Base-by-base conservation (phyloP, 2,329 filamentous ascomycete genomes). In the Colletotrichum orbiculare region DNA sequence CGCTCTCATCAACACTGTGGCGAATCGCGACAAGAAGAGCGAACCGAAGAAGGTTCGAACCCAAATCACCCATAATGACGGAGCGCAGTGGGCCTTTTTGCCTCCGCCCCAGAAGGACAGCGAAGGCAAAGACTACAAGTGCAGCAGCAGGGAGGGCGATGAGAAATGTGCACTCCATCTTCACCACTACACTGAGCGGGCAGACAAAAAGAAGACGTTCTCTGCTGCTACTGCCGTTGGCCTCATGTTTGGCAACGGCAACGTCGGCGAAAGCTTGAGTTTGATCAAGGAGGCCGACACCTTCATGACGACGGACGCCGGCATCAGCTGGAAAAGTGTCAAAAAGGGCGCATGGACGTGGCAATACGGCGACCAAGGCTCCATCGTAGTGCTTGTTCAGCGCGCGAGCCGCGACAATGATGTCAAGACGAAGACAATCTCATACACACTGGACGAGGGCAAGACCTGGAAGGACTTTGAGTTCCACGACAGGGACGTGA, bases 11-110 rank as follows among this genome's bases (percentile, higher is more conserved):
- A 99, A 99, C 72, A 81, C 92, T 8, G 93, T 99, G 15, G 83
- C 86, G 52, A 98, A 98, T 73, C 79, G 84, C 34, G 82, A 91
- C 39, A 87, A 89, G 56, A 82, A 84, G 48, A 89, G 89, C 15
- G 83, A 85, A 56, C 82, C 84, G 46, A 99, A 99, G 83, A 90
- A 89, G 74, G 84, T 97, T 54, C 93, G 93, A 76, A 96, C 93
- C 42, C 89, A 91, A 82, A 97, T 99, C 73, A 97, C 94, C 1
- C 96, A 99, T 80, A 98, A 97, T 72, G 96, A 99, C 74, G 96
- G 95, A 39, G 91, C 92, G 0, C 88, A 94, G 74, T 99, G 96
- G 96, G 84, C 83, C 35, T 88, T 89, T 68, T 79, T 99, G 9
- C 78, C 87, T 10, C 89, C 93, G n/a, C 95, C 94, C 0, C 73